A percentile compares a stretch with the other conserved stretches of the same genome.
Conservation (phyloP, 23 red algal genomes). For the Cyanidiococcus yangmingshanensis region DNA sequence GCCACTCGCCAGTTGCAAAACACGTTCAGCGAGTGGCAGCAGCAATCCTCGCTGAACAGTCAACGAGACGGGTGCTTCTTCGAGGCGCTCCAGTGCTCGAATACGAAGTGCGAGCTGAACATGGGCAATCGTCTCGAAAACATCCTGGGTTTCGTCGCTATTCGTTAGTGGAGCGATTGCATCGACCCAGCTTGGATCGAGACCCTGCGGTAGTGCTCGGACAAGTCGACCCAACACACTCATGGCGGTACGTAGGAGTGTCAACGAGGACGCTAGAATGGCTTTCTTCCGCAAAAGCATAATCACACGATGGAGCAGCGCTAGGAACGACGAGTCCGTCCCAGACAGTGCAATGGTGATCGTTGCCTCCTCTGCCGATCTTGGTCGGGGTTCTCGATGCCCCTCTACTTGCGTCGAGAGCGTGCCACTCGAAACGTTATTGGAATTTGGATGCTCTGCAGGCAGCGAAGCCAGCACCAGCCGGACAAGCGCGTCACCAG, state of each 20-base stretch:
- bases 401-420: background rate
- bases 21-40: background rate
- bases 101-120: background rate
- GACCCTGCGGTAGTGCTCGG: background rate
- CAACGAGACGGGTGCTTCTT: background rate
- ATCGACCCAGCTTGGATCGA: background rate
- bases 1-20: background rate
- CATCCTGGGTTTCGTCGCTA: background rate
- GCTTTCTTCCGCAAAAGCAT: background rate
- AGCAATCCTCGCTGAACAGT: background rate
- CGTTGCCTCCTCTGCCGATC: background rate
- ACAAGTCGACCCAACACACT: background rate
- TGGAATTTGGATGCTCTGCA: no score
- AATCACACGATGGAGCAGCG: background rate
- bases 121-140: background rate
- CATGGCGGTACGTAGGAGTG: background rate
- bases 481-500: background rate
- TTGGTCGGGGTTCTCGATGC: background rate
- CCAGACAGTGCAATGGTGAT: background rate
- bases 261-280: background rate
- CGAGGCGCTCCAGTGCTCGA: background rate
- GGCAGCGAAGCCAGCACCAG: no score
- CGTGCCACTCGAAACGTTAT: background rate
- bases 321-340: background rate
- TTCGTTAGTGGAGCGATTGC: background rate